Percentiles rank a stretch among this genome's conserved stretches.
These are phyloP conservation scores for Starmerella stigmatis DNA, from an alignment of 805 yeast species.

Conservation along the genomic window DNA sequence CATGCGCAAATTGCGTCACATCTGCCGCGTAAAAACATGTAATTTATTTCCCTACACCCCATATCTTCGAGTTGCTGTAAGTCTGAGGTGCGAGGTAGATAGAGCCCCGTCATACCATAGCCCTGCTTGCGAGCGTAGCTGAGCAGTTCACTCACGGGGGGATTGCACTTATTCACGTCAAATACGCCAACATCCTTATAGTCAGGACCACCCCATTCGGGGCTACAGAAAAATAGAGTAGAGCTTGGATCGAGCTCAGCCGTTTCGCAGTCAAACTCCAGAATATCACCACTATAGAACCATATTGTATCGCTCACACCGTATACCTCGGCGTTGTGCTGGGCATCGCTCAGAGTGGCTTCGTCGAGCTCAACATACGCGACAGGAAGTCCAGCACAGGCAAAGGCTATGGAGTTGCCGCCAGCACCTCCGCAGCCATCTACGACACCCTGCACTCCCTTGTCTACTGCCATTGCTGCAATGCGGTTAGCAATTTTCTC, in stretches of 20 bases:
- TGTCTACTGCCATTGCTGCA: constrained; percentile 22
- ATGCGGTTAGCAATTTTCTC: constrained; percentile 53
- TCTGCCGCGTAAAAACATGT: constrained; percentile 15
- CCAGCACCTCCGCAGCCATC: constrained; percentile 86
- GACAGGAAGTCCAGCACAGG: constrained; percentile 30
- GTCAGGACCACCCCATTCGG: constrained; percentile 27
- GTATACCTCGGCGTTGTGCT: constrained; percentile 56
- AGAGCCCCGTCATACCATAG: constrained; percentile 10
- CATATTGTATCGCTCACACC: constrained; percentile 35
- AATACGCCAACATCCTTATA: constrained; percentile 17
- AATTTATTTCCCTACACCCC: constrained; percentile 19
- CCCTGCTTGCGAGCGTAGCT: constrained; percentile 10
- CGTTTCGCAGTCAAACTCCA: constrained; percentile 24
- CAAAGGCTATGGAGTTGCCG: constrained; percentile 73
- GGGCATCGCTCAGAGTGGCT: constrained; percentile 24
- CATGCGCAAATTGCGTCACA: constrained; percentile 19
- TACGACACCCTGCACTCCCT: constrained; percentile 30
- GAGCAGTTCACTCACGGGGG: constrained; percentile 17
- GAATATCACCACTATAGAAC: constrained; percentile 42
- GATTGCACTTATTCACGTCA: constrained; percentile 20
- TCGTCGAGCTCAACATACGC: constrained; percentile 25
- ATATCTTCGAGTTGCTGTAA: constrained; percentile 15
- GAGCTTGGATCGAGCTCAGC: constrained; percentile 9
- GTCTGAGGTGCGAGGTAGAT: constrained; percentile 22
- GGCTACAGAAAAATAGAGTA: constrained; percentile 22